Percentiles rank a stretch among this genome's conserved stretches.
Evolutionary conservation across 2,329 filamentous ascomycete species (phyloP).

Genomic region (Lachnellula willkommii): DNA sequence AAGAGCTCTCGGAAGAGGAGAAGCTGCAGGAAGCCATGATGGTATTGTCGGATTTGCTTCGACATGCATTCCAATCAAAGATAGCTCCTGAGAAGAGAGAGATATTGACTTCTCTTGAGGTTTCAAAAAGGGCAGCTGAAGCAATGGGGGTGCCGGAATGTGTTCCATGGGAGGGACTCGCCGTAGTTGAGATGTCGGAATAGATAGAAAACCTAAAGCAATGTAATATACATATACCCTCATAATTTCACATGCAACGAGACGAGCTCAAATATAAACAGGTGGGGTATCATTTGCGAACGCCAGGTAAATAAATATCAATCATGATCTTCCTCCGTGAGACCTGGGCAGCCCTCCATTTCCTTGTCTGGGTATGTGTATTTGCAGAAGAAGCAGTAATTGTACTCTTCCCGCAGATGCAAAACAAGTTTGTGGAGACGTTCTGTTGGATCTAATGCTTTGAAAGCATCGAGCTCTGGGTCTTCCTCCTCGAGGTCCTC

Average conservation of each 20-base stretch:
- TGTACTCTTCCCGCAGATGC: slow-evolving; percentile 64
- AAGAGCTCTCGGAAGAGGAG: slow-evolving; percentile 22
- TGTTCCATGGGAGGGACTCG: slow-evolving; percentile 12
- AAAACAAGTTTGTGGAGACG: slow-evolving; percentile 60
- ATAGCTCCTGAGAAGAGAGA: slow-evolving; percentile 6
- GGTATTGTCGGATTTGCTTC: slow-evolving; percentile 26
- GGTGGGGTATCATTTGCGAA: slow-evolving; percentile 26
- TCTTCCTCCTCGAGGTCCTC: slow-evolving; percentile 75
- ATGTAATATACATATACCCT: background rate
- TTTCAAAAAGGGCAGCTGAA: slow-evolving; percentile 14
- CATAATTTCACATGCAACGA: background rate
- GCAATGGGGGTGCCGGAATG: slow-evolving; percentile 24
- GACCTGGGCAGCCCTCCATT: slow-evolving; percentile 85
- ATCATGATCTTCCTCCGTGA: slow-evolving; percentile 77
- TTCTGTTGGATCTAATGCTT: slow-evolving; percentile 61
- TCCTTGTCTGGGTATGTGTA: slow-evolving; percentile 64
- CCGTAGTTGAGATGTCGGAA: background rate
- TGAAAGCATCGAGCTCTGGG: slow-evolving; percentile 72
- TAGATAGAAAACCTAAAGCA: background rate
- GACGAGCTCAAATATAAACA: background rate
- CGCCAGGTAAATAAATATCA: slow-evolving; percentile 26
- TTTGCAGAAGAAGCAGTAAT: slow-evolving; percentile 98
- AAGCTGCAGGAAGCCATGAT: slow-evolving; percentile 29
- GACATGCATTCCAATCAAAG: slow-evolving; percentile 19
- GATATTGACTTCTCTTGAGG: background rate